Evolutionary conservation across 225 moss, liverwort and hornwort species (phyloP).

Genomic region (Ulota crispa): DNA sequence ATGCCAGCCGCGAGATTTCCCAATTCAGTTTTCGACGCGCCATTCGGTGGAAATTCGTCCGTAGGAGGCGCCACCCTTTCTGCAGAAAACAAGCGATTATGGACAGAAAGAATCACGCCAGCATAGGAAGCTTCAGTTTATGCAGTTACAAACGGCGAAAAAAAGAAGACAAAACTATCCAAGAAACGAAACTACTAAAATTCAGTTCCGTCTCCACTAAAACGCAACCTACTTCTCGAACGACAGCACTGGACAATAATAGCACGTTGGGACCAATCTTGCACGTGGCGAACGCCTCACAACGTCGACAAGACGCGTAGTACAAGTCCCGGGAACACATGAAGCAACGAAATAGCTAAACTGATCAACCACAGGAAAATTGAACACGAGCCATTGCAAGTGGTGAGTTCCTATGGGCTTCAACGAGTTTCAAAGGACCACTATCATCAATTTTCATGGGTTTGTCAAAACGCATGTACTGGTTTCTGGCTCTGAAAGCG

Average conservation of each 20-base stretch:
- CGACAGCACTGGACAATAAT: background rate
- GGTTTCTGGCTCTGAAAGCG: too few relatives aligned
- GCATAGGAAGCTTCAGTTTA: background rate
- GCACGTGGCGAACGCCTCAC: background rate
- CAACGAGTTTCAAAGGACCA: too few relatives aligned
- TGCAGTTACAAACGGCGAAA: background rate
- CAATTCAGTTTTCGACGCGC: background rate
- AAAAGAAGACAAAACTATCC: background rate
- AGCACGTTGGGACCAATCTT: background rate
- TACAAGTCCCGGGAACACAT: background rate
- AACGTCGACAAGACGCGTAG: background rate
- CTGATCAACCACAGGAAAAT: too few relatives aligned
- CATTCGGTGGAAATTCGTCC: conserved; percentile 19
- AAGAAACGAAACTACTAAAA: background rate
- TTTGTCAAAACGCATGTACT: too few relatives aligned
- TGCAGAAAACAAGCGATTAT: background rate
- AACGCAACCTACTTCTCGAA: background rate
- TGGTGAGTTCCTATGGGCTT: too few relatives aligned
- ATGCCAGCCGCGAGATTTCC: conserved; percentile 39
- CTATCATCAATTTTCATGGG: too few relatives aligned
- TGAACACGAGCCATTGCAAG: too few relatives aligned
- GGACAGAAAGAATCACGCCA: background rate
- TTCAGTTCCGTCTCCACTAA: background rate
- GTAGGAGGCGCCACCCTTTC: conserved; percentile 1
- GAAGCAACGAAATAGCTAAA: too few relatives aligned